Base-by-base conservation (phyloP, 371 early-diverging fungal species). In the Actinomucor elegans region DNA sequence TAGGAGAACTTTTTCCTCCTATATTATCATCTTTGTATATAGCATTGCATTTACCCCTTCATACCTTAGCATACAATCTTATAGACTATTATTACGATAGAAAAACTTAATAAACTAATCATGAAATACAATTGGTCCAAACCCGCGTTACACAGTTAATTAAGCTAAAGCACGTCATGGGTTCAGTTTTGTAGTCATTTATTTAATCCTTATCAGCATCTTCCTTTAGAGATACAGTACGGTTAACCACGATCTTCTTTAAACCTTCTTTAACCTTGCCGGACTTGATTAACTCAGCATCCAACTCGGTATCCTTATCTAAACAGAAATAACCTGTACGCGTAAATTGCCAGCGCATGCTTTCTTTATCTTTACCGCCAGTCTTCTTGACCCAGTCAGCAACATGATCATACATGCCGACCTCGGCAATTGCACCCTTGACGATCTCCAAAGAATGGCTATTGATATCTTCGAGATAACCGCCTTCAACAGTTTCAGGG, bases 281-380 rank as follows among this genome's bases (percentile, higher is more conserved):
- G 17, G 62, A 51, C 41, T 58, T 59, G 15, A 64, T 67, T 52
- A 78, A 74, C 9, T 64, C 59, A 49, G 73, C 57, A 36, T 80
- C 78, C 35, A 94, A 42, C 5, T 79, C 82, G 7, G 90, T 82
- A 71, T 97, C 97, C 64, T 81, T 84, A 67, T 99, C 99, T 27
- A 98, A 80, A 69, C 96, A 91, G 76, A 97, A 99, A 82, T 98
- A 99, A 11, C 98, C 99, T 14, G 95, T 87, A 41, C 99, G 87
- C 20, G 93, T 83, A 67, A 98, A 94, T 84, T 99, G 99, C 87
- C 93, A 94, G 55, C 92, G 90, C 74, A 91, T 81, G 59, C 87
- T 90, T 67, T 94, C 94, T 38, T 82, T 79, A 44, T 73, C 61
- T 48, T 73, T 66, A 18, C 71, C 77, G 1, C 67, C 70, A 6